Evolutionary conservation across 2,329 filamentous ascomycete genomes (phyloP).

Genomic region (Metarhizium robertsii): DNA sequence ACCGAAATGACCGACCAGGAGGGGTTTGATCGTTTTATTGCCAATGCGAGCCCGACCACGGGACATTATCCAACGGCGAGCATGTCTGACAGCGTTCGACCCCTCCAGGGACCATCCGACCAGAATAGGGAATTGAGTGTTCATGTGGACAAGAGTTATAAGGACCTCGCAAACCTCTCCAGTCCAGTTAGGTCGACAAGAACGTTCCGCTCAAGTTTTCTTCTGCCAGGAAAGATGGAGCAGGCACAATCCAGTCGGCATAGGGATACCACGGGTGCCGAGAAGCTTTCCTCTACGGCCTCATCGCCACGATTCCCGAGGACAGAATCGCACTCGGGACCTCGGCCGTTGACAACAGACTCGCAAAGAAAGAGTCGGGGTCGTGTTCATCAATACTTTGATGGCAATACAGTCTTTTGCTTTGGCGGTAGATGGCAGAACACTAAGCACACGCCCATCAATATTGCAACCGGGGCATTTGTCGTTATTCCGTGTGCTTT

Average conservation of each 20-base stretch:
- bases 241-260: slow-evolving; percentile 36
- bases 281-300: slow-evolving; percentile 73
- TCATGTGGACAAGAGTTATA: slow-evolving; percentile 52
- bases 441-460: slow-evolving; percentile 77
- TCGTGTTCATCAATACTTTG: slow-evolving; percentile 84
- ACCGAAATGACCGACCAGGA: slow-evolving; percentile 74
- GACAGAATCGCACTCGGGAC: slow-evolving; percentile 25
- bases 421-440: slow-evolving; percentile 81
- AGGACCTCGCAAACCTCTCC: slow-evolving; percentile 38
- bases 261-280: slow-evolving; percentile 57
- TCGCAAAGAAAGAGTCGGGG: slow-evolving; percentile 29
- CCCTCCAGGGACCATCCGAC: slow-evolving; percentile 47
- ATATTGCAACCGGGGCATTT: slow-evolving; percentile 73
- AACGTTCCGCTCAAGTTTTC: slow-evolving; percentile 69
- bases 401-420: slow-evolving; percentile 88
- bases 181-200: slow-evolving; percentile 61
- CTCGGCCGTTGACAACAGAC: slow-evolving; percentile 11
- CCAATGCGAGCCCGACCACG: slow-evolving; percentile 63
- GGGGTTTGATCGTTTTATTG: slow-evolving; percentile 59
- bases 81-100: slow-evolving; percentile 68
- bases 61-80: slow-evolving; percentile 50
- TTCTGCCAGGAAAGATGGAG: slow-evolving; percentile 50
- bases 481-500: slow-evolving; percentile 70
- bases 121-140: slow-evolving; percentile 35
- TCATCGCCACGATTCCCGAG: slow-evolving; percentile 60